Evolutionary conservation across 75 land plant genomes (phyloP), one percentile per base, ranked within the genome.

Genomic region (Selaginella tamariscina): DNA sequence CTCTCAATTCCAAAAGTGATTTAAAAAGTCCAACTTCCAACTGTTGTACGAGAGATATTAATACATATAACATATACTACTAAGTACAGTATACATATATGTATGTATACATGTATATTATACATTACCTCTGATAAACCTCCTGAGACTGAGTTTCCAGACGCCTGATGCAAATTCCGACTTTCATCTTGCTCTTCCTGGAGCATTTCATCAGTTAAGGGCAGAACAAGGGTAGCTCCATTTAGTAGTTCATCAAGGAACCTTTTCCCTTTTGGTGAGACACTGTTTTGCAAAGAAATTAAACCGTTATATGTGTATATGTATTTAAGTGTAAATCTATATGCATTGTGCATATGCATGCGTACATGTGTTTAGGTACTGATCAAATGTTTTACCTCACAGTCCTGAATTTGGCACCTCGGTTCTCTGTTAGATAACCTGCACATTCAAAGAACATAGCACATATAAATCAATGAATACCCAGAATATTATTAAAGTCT

Each of bases 381-480:
- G n/a, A n/a, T n/a, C n/a, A n/a, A n/a, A n/a, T n/a, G 2, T 21
- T 24, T 67, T 67, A 86, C 90, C 89, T 82, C 65, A 86, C 54
- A 18, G 56, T 71, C 65, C 85, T 78, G 72, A 69, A 89, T 23
- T 79, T 63, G 67, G 72, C 83, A 22, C 2, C 8, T 5, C 78
- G 22, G 2, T 30, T 78, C 54, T 89, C 94, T 28, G 56, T 74
- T 68, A 89, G 44, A 72, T 84, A 89, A 77, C 84, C 94, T 88
- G 90, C 67, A 75, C n/a, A n/a, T n/a, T n/a, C n/a, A n/a, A n/a
- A 22, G 29, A 57, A 67, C 29, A 39, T 39, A 39, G 5, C 49
- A 39, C 11, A 39, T 5, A 39, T 5, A 39, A n/a, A n/a, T n/a
- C n/a, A 5, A 39, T 39, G 49, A 39, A 39, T 15, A 39, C 49